Evolutionary conservation across 2,329 filamentous ascomycete species (phyloP).

Genomic region (Pseudocercospora vitis): DNA sequence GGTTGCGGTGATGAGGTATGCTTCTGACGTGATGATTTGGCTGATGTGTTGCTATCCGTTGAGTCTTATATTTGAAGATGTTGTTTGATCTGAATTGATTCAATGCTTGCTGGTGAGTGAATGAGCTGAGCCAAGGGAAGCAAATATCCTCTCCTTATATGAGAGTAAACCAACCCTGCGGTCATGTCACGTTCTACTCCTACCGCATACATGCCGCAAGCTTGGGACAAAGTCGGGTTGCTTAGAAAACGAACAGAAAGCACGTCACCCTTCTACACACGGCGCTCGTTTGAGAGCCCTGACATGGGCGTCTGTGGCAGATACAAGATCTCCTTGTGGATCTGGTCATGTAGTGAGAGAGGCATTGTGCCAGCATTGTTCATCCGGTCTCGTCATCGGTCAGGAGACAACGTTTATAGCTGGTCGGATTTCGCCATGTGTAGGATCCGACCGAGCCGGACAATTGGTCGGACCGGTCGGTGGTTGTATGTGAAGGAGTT

Average conservation of each 20-base stretch:
- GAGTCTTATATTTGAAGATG: neutral
- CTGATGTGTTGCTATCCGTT: neutral
- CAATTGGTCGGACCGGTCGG: neutral
- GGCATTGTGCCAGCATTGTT: slow-evolving; percentile 6
- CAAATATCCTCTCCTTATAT: slow-evolving; percentile 5
- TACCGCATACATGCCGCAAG: slow-evolving; percentile 1
- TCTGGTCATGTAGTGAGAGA: neutral
- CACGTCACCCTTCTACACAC: neutral
- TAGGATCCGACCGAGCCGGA: slow-evolving; percentile 9
- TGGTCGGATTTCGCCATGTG: slow-evolving; percentile 13
- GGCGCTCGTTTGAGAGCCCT: slow-evolving; percentile 2
- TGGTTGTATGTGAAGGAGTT: neutral
- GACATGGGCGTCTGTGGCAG: slow-evolving; percentile 2
- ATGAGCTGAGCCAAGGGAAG: neutral
- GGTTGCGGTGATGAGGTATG: slow-evolving; percentile 7
- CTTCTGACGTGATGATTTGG: neutral
- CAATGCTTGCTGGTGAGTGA: slow-evolving; percentile 6
- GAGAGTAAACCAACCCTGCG: neutral
- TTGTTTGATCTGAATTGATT: neutral
- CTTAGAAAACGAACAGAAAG: neutral
- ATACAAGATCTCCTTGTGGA: slow-evolving; percentile 8
- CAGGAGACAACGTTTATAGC: neutral
- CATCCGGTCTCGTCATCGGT: slow-evolving; percentile 14
- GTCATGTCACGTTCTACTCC: neutral
- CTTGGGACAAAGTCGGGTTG: slow-evolving; percentile 8